phyloP scores from a whole-genome alignment of 2,329 filamentous ascomycete species.

The Stylonectria norvegica region DNA sequence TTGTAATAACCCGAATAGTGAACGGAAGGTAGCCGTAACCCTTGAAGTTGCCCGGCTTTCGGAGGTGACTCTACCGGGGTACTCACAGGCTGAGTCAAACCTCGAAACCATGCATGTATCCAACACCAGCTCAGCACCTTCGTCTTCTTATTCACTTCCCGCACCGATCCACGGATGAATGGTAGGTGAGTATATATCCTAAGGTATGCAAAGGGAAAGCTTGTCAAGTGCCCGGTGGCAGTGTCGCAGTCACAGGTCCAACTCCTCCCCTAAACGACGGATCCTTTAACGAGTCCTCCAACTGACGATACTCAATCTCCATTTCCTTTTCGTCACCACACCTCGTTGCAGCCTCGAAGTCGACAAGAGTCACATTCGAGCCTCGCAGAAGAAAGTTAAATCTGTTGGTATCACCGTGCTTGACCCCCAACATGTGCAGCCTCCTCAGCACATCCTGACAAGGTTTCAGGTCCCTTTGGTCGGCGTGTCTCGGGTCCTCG shows the following conservation, averaged over 20 bases:
- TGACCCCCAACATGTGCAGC: slow-evolving; percentile 31
- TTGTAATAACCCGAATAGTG: no score
- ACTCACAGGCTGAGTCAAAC: no score
- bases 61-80: no score
- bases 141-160: no score
- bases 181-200: no score
- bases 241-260: slow-evolving; percentile 24
- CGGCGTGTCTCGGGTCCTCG: slow-evolving; percentile 23
- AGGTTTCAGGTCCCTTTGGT: slow-evolving; percentile 25
- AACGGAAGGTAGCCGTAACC: no score
- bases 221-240: no score
- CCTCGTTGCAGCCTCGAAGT: slow-evolving; percentile 33
- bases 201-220: no score
- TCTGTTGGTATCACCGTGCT: slow-evolving; percentile 34
- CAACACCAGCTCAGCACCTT: no score
- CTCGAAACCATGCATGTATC: no score
- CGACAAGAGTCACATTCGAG: slow-evolving; percentile 25
- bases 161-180: no score
- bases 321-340: slow-evolving; percentile 19
- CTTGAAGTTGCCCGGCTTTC: no score
- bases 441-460: slow-evolving; percentile 26
- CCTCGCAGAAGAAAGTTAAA: slow-evolving; percentile 32
- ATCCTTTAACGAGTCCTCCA: slow-evolving; percentile 22
- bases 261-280: slow-evolving; percentile 24
- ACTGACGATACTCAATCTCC: slow-evolving; percentile 21